phyloP scores from a whole-genome alignment of 2,329 filamentous ascomycete genomes.

The Sordariomycetes sp. region DNA sequence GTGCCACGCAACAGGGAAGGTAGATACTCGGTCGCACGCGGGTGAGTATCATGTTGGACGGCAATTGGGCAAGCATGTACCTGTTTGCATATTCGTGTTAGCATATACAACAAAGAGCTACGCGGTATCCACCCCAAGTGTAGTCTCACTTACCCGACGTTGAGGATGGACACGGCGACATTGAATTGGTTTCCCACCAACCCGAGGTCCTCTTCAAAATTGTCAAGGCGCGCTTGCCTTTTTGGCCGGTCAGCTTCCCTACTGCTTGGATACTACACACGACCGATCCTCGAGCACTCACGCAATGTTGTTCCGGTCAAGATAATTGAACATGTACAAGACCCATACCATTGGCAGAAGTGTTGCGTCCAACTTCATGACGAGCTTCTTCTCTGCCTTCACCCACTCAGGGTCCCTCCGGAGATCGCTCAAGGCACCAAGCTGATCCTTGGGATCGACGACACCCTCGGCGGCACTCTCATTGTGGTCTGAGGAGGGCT shows the following conservation, averaged over 20 bases:
- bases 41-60: slow-evolving; percentile 29
- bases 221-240: slow-evolving; percentile 49
- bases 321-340: slow-evolving; percentile 20
- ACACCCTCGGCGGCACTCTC: no score
- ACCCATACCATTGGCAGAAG: slow-evolving; percentile 17
- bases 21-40: slow-evolving; percentile 24
- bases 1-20: slow-evolving; percentile 24
- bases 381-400: neutral
- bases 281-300: slow-evolving; percentile 20
- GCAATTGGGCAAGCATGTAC: slow-evolving; percentile 26
- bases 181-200: slow-evolving; percentile 44
- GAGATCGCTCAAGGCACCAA: neutral
- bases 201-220: slow-evolving; percentile 43
- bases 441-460: neutral
- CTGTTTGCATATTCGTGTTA: slow-evolving; percentile 9
- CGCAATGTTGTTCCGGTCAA: slow-evolving; percentile 10
- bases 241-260: slow-evolving; percentile 34
- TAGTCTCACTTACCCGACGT: slow-evolving; percentile 25
- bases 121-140: no score
- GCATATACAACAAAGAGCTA: neutral
- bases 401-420: neutral
- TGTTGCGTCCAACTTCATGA: slow-evolving; percentile 15
- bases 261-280: neutral
- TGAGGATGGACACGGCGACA: slow-evolving; percentile 28
- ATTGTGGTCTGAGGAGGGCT: no score